phyloP scores from a whole-genome alignment of 1,284 basidiomycete species.

The Ustilago trichophora region DNA sequence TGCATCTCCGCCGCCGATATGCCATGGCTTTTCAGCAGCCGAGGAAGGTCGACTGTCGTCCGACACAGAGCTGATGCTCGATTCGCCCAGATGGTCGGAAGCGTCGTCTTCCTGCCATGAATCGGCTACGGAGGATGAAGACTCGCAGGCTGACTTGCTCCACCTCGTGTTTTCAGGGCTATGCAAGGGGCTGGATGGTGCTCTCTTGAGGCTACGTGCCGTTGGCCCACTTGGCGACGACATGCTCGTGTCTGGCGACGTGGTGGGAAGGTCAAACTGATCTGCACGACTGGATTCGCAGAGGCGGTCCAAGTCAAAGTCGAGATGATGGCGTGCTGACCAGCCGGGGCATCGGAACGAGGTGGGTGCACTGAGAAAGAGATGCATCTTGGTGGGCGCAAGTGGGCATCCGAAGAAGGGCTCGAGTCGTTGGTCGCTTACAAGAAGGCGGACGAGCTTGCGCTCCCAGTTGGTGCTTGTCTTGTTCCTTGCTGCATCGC shows the following conservation, averaged over 20 bases:
- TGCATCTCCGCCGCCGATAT: background rate
- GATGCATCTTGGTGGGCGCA: constrained; percentile 30
- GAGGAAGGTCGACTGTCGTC: constrained; percentile 27
- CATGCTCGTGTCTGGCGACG: constrained; percentile 10
- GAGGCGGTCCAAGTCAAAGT: constrained; percentile 24
- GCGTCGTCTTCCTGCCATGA: constrained; percentile 32
- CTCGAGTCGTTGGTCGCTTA: constrained; percentile 30
- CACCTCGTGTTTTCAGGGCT: constrained; percentile 5
- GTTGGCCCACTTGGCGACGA: background rate
- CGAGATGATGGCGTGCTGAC: constrained; percentile 40
- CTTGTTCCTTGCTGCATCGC: constrained; percentile 34
- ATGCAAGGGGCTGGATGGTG: constrained; percentile 9
- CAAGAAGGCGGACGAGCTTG: constrained; percentile 45
- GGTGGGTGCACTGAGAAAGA: constrained; percentile 41
- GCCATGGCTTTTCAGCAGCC: constrained; percentile 13
- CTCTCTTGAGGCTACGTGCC: constrained; percentile 1
- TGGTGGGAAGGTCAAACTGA: background rate
- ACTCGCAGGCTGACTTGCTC: constrained; percentile 12
- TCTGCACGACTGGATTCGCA: background rate
- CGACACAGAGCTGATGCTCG: constrained; percentile 33
- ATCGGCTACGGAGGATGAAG: constrained; percentile 23
- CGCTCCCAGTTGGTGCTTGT: constrained; percentile 48
- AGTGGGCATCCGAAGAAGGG: constrained; percentile 12
- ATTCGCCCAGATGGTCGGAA: constrained; percentile 27
- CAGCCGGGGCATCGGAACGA: constrained; percentile 45